Conservation (phyloP, 2,329 filamentous ascomycete species). For the Knufia fluminis region DNA sequence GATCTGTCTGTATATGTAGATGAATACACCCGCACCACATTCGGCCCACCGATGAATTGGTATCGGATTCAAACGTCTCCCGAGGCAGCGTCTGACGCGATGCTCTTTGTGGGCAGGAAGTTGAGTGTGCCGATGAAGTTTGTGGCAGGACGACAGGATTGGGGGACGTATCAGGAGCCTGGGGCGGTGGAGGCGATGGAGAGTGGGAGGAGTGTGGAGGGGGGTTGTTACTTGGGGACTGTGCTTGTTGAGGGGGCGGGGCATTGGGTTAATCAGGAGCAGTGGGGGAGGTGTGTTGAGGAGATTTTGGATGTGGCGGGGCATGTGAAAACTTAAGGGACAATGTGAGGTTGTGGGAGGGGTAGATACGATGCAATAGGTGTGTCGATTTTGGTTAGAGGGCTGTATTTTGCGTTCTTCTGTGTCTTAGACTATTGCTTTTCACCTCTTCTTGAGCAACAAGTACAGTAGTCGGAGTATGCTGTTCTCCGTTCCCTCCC, state of each 20-base stretch:
- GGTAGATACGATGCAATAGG: too few species aligned
- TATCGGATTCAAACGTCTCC: conserved; percentile 52
- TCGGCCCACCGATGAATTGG: conserved; percentile 59
- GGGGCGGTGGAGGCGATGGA: conserved; percentile 52
- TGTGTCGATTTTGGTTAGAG: too few species aligned
- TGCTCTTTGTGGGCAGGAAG: conserved; percentile 50
- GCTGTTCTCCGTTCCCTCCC: too few species aligned
- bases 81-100: conserved; percentile 41
- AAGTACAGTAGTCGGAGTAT: not conserved
- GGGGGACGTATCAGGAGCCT: conserved; percentile 60
- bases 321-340: conserved; percentile 8
- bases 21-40: conserved; percentile 54
- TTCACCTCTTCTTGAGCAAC: too few species aligned
- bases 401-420: too few species aligned
- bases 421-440: too few species aligned
- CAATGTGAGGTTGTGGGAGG: too few species aligned
- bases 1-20: conserved; percentile 52
- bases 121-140: conserved; percentile 54
- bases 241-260: conserved; percentile 50
- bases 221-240: conserved; percentile 44
- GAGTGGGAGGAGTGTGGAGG: conserved; percentile 45
- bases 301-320: conserved; percentile 38
- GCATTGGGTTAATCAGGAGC: conserved; percentile 63
- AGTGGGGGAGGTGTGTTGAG: conserved; percentile 45
- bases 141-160: conserved; percentile 54